Percentiles rank a stretch among this genome's conserved stretches.
These are phyloP conservation scores for Rhytidiadelphus loreus DNA, from an alignment of 225 moss, liverwort and hornwort species.

Conservation along the genomic window DNA sequence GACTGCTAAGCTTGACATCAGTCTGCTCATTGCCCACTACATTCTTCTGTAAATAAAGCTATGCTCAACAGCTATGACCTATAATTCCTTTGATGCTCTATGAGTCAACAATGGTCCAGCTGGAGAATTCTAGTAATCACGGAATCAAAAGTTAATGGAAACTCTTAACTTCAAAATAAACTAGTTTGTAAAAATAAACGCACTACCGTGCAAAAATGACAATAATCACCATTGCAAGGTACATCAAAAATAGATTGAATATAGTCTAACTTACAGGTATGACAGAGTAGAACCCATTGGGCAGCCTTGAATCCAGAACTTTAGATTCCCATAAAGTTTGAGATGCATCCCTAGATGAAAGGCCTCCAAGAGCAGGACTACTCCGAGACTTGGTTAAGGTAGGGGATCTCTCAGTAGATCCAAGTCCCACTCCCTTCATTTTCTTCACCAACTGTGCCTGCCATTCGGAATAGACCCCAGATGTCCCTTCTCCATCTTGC, in stretches of 20 bases:
- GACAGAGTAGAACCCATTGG: slow-evolving; percentile 92
- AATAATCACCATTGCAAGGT: background rate
- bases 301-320: slow-evolving; percentile 68
- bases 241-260: background rate
- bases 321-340: slow-evolving; percentile 89
- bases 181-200: background rate
- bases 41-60: background rate
- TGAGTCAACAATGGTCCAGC: background rate
- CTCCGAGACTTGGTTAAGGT: slow-evolving; percentile 55
- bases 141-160: background rate
- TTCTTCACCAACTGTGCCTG: slow-evolving; percentile 45
- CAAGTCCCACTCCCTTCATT: slow-evolving; percentile 55
- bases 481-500: slow-evolving; percentile 33
- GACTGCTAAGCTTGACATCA: background rate
- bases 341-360: slow-evolving; percentile 71
- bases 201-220: background rate
- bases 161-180: background rate
- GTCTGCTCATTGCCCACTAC: background rate
- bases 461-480: slow-evolving; percentile 44
- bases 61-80: background rate
- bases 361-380: slow-evolving; percentile 59
- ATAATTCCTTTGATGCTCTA: background rate
- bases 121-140: background rate
- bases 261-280: slow-evolving; percentile 65
- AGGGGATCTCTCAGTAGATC: slow-evolving; percentile 36